These are phyloP conservation scores for Acer campestre DNA, from an alignment of 345 rosid genomes.

Conservation along the genomic window DNA sequence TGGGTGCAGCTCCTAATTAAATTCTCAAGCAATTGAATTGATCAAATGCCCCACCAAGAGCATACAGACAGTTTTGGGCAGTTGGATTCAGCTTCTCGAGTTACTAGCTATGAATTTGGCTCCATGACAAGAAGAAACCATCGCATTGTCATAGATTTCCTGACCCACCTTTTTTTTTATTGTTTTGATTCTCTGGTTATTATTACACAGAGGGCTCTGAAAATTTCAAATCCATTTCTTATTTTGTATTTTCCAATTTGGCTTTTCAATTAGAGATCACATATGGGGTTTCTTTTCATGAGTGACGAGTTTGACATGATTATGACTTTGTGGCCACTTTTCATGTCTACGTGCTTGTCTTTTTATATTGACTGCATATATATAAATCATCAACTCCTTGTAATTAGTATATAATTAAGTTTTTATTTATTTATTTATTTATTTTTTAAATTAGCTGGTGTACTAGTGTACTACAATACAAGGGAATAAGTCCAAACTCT, in stretches of 20 bases:
- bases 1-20: background rate
- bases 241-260: conserved; percentile 1
- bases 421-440: too few relatives aligned
- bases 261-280: background rate
- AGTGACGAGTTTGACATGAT: conserved; percentile 7
- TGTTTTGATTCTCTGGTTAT: conserved; percentile 9
- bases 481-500: background rate
- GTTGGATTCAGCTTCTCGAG: conserved; percentile 40
- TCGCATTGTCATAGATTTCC: conserved; percentile 36
- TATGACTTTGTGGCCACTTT: conserved; percentile 8
- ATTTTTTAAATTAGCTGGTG: too few relatives aligned
- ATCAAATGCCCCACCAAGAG: conserved; percentile 32
- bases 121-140: conserved; percentile 24
- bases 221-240: conserved; percentile 26
- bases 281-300: background rate
- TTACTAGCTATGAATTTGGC: background rate
- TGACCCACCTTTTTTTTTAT: conserved; percentile 7
- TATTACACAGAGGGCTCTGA: conserved; percentile 27
- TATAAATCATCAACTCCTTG: background rate
- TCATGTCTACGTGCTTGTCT: conserved; percentile 20
- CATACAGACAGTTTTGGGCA: conserved; percentile 41
- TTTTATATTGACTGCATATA: conserved; percentile 15
- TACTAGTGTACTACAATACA: too few relatives aligned
- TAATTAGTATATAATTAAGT: background rate
- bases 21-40: conserved; percentile 5